phyloP scores from a whole-genome alignment of 225 moss, liverwort and hornwort species.

The Climacium dendroides region DNA sequence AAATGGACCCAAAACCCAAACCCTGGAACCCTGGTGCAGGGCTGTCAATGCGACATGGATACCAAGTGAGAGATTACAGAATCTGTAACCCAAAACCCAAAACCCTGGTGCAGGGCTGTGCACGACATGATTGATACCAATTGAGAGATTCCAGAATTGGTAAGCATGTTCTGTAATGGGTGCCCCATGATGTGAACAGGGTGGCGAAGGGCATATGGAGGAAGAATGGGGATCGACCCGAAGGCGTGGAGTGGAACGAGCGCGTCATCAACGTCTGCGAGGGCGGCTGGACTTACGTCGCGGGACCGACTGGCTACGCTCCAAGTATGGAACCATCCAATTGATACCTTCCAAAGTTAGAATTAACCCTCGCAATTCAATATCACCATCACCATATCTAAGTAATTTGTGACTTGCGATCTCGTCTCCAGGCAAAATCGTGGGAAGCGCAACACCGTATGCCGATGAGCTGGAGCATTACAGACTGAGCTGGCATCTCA shows the following conservation, averaged over 20 bases:
- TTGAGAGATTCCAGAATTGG: background rate
- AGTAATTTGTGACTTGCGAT: background rate
- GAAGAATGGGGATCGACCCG: constrained; percentile 65
- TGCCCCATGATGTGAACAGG: constrained; percentile 4
- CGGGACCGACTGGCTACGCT: constrained; percentile 54
- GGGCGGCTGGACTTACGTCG: constrained; percentile 69
- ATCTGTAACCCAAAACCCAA: background rate
- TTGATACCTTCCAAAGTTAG: too few species aligned
- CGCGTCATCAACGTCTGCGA: constrained; percentile 66
- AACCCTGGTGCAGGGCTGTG: background rate
- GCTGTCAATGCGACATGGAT: background rate
- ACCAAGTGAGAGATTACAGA: background rate
- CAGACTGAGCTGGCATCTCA: constrained; percentile 68
- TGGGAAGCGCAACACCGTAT: constrained; percentile 61
- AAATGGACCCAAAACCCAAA: background rate
- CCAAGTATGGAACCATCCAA: constrained; percentile 20
- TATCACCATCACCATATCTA: background rate
- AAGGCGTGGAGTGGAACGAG: constrained; percentile 94
- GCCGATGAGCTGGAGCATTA: constrained; percentile 80
- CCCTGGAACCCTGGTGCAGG: background rate
- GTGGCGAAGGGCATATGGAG: constrained; percentile 80
- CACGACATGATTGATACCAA: background rate
- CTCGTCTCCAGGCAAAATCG: constrained; percentile 22
- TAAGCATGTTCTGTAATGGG: background rate
- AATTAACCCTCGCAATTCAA: background rate